phyloP scores from a whole-genome alignment of 108 stramenopile genomes.

The Craspedostauros australis region DNA sequence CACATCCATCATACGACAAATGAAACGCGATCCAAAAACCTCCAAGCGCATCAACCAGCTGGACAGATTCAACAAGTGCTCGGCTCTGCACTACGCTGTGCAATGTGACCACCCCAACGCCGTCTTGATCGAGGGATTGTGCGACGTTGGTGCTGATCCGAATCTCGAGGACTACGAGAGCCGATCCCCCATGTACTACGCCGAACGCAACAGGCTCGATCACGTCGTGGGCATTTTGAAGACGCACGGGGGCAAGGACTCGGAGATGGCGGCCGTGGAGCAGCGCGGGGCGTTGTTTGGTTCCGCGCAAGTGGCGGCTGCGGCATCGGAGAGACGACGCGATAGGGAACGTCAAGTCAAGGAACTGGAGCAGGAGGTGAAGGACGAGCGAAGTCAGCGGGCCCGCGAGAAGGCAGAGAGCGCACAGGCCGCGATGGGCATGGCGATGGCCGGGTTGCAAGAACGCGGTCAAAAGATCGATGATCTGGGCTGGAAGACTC shows the following conservation, averaged over 20 bases:
- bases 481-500: slow-evolving; percentile 26
- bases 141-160: slow-evolving; percentile 30
- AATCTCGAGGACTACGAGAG: slow-evolving; percentile 27
- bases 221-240: slow-evolving; percentile 14
- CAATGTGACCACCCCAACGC: slow-evolving; percentile 10
- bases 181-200: slow-evolving; percentile 25
- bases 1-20: neutral
- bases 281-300: slow-evolving; percentile 30
- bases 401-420: slow-evolving; percentile 22
- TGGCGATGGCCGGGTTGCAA: slow-evolving; percentile 30
- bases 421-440: slow-evolving; percentile 33
- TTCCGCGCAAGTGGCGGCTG: slow-evolving; percentile 9
- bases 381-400: slow-evolving; percentile 16
- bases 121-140: slow-evolving; percentile 16
- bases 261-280: slow-evolving; percentile 18
- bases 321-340: slow-evolving; percentile 13
- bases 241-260: slow-evolving; percentile 13
- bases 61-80: slow-evolving; percentile 28
- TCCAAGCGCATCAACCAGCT: slow-evolving; percentile 18
- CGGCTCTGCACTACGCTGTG: slow-evolving; percentile 40
- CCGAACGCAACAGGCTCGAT: slow-evolving; percentile 17
- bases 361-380: slow-evolving; percentile 18
- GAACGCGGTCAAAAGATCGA: slow-evolving; percentile 41
- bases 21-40: slow-evolving; percentile 1
- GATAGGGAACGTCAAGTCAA: slow-evolving; percentile 14